Evolutionary conservation across 768 basidiomycete genomes (phyloP).

Genomic region (Podaxis sp.): DNA sequence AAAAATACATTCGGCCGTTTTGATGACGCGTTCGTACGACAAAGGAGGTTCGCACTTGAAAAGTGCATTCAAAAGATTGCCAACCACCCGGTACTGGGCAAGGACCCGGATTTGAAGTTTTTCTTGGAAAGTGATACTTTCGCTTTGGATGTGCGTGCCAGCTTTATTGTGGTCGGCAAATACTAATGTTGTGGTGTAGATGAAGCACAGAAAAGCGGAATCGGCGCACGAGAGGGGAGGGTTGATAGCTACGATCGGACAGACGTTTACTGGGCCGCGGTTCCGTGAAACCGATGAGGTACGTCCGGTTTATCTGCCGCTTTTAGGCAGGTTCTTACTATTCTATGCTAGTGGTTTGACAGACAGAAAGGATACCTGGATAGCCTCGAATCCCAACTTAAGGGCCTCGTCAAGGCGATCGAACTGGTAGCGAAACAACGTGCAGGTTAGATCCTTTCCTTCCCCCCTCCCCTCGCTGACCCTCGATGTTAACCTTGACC

Average conservation of each 20-base stretch:
- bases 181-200: conserved; percentile 43
- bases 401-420: conserved; percentile 83
- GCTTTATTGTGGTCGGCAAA: not conserved
- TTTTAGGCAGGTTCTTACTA: conserved; percentile 2
- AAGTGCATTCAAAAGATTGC: conserved; percentile 92
- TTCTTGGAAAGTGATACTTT: conserved; percentile 96
- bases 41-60: conserved; percentile 80
- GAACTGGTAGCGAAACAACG: conserved; percentile 85
- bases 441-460: conserved; percentile 41
- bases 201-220: conserved; percentile 84
- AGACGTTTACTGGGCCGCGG: conserved; percentile 73
- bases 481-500: not conserved
- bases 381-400: conserved; percentile 85
- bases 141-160: conserved; percentile 72
- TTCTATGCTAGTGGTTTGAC: conserved; percentile 81
- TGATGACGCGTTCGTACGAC: conserved; percentile 87
- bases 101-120: conserved; percentile 83
- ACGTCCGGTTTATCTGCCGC: not conserved
- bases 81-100: conserved; percentile 85
- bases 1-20: conserved; percentile 94
- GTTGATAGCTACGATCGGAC: conserved; percentile 80
- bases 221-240: conserved; percentile 78
- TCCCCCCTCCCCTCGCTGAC: not conserved
- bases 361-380: conserved; percentile 83
- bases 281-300: conserved; percentile 92